Conservation (phyloP, 768 basidiomycete genomes). For the Lactarius evosmus region DNA sequence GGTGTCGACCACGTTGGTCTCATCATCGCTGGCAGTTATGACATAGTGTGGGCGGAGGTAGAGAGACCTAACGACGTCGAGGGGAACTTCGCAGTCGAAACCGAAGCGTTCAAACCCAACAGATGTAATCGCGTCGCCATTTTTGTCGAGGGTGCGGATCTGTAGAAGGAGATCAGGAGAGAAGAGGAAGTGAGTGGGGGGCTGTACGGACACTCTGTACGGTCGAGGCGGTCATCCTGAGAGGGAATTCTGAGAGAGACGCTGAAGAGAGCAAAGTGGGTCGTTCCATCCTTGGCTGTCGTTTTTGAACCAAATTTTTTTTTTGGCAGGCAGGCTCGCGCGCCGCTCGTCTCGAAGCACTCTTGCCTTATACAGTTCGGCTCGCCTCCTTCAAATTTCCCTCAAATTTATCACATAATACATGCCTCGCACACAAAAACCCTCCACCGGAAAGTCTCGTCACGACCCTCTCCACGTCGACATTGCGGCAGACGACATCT, state of each 20-base stretch:
- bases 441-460: conserved; percentile 49
- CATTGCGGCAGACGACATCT: conserved; percentile 71
- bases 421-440: conserved; percentile 65
- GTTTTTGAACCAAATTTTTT: not conserved
- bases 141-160: conserved; percentile 68
- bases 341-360: not conserved
- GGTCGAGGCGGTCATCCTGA: conserved; percentile 22
- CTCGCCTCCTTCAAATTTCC: no score
- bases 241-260: not conserved
- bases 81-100: conserved; percentile 80
- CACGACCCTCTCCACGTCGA: conserved; percentile 89
- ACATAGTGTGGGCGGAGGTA: conserved; percentile 84
- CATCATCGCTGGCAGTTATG: conserved; percentile 38
- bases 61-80: conserved; percentile 80
- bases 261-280: not conserved
- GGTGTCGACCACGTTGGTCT: conserved; percentile 34
- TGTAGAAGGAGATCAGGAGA: conserved; percentile 31
- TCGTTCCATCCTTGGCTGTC: not conserved
- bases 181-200: not conserved
- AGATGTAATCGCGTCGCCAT: conserved; percentile 66
- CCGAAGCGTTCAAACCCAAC: conserved; percentile 88
- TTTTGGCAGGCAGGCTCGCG: not conserved
- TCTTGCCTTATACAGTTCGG: not conserved
- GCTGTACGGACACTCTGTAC: conserved; percentile 9
- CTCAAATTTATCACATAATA: no score